Percentiles rank a stretch among this genome's conserved stretches.
phyloP scores from a whole-genome alignment of 192 early-diverging fungal species.

The Radiomyces spectabilis region DNA sequence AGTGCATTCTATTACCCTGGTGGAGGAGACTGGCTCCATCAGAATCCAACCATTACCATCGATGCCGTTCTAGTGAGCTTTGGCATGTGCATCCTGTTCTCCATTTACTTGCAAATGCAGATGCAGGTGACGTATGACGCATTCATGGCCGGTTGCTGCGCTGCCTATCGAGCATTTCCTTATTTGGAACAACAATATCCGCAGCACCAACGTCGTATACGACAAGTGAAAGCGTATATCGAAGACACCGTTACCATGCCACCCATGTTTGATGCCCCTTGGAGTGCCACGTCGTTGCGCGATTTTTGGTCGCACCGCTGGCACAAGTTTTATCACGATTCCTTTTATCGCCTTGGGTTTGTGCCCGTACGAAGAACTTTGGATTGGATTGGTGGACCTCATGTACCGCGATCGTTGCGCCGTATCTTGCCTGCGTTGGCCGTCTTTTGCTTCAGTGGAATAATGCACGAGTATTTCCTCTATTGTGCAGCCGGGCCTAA shows the following conservation, averaged over 20 bases:
- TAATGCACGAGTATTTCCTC: conserved; percentile 14
- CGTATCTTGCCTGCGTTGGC: conserved; percentile 4
- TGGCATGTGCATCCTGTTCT: conserved; percentile 3
- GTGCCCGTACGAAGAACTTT: too few relatives aligned
- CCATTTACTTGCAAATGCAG: conserved; percentile 8
- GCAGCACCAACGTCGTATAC: background rate
- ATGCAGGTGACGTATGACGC: conserved; percentile 6
- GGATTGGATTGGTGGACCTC: background rate
- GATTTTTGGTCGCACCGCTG: conserved; percentile 10
- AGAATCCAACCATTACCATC: background rate
- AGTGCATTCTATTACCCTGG: too few relatives aligned
- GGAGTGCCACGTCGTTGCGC: background rate
- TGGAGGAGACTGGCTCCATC: too few relatives aligned
- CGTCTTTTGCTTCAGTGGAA: conserved; percentile 5
- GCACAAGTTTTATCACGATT: conserved; percentile 10
- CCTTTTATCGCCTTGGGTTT: conserved; percentile 9
- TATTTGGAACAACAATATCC: background rate
- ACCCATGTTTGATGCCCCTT: conserved; percentile 1
- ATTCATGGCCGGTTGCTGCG: background rate
- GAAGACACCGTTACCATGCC: conserved; percentile 11
- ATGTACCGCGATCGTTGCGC: background rate
- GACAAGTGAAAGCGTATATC: background rate
- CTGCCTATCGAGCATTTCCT: background rate
- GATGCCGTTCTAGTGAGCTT: background rate
- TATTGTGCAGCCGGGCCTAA: background rate